Evolutionary conservation across 805 yeast species (phyloP), one percentile per base, ranked within the genome.

Genomic region (Pichia membranifaciens): DNA sequence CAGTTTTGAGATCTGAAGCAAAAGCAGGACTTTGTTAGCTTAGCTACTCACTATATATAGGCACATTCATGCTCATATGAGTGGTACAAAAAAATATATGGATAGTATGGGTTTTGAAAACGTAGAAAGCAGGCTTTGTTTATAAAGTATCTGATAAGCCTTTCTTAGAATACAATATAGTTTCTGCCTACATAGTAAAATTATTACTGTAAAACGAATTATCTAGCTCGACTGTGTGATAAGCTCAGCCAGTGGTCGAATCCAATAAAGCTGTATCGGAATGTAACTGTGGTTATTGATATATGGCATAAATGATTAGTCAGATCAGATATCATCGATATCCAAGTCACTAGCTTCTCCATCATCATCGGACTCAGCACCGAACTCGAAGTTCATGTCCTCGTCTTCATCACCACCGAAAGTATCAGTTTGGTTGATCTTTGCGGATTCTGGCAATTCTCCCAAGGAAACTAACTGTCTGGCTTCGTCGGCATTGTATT

Each of bases 341-440:
- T 90, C 96, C 67, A 89, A 79, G 47, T 76, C 81, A 43, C 76
- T 81, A 41, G 63, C 74, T 34, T 82, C 90, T 13, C 78, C 89
- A 21, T 80, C 89, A 47, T 78, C 86, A 50, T 80, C 89, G 54
- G 86, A 88, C 52, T 87, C 96, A 64, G 84, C 90, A 69, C 96
- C 98, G 70, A 93, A 93, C 74, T 91, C 98, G 70, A 91, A 89
- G 80, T 91, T 91, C 67, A 89, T 96, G 61, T 93, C 99, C 59
- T 90, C 98, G 52, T 90, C 98, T 42, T 89, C 95, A 58, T 89
- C 98, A 67, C 82, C 91, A 66, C 96, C 97, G 65, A 88, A 90
- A 54, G 95, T 88, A 68, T 91, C 97, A 56, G 96, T 89, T 76
- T 93, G 99, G 71, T 91, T 90, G 69, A 93, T 93, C 76, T 88